These are phyloP conservation scores for Candida namnaoensis DNA, from an alignment of 805 yeast species.

Conservation along the genomic window DNA sequence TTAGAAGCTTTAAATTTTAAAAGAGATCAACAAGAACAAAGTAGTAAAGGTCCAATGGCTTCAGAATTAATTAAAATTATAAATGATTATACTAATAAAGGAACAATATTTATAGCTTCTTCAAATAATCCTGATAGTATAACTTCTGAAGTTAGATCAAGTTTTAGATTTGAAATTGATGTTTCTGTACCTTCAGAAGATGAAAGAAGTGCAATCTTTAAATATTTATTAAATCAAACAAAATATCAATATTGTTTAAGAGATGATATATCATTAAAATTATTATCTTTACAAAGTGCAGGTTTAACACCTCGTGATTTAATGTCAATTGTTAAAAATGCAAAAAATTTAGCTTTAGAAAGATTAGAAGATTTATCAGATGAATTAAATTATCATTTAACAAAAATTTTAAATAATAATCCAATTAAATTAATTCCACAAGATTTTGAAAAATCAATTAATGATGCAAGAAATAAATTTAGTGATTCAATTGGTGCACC, in stretches of 20 bases:
- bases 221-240: conserved; percentile 31
- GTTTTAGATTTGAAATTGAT: conserved; percentile 68
- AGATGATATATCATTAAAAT: conserved; percentile 43
- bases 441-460: conserved; percentile 64
- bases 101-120: conserved; percentile 54
- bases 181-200: conserved; percentile 70
- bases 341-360: conserved; percentile 49
- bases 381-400: conserved; percentile 4
- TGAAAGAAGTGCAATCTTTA: conserved; percentile 62
- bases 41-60: conserved; percentile 22
- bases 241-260: conserved; percentile 19
- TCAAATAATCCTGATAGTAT: conserved; percentile 60
- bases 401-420: conserved; percentile 34
- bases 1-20: conserved; percentile 68
- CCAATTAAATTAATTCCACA: conserved; percentile 39
- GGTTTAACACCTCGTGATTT: conserved; percentile 86
- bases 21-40: conserved; percentile 48
- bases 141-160: conserved; percentile 55
- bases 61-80: conserved; percentile 51
- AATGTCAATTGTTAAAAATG: conserved; percentile 55
- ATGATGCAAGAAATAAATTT: conserved; percentile 76
- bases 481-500: conserved; percentile 97
- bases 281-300: conserved; percentile 79
- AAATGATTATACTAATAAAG: conserved; percentile 38
- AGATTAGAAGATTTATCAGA: conserved; percentile 29